Evolutionary conservation across 2,329 filamentous ascomycete genomes (phyloP), one percentile per base, ranked within the genome.

Genomic region (Aspergillus quadrilineatus): DNA sequence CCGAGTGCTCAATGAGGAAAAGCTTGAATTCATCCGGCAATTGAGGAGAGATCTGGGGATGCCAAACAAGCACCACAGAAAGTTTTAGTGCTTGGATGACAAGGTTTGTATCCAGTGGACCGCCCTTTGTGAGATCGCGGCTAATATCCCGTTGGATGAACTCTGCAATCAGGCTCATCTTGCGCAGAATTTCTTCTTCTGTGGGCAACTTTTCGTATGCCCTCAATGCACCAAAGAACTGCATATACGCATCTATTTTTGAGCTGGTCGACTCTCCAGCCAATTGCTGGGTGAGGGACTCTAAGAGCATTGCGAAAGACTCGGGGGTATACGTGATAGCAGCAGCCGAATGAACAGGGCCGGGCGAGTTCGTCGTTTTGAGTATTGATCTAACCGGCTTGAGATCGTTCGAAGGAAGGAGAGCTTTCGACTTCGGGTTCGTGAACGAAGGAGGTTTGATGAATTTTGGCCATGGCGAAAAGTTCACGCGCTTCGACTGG

Each of bases 71-170:
- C 2, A 87, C 89, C 57, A 85, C 85, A 22, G 94, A 82, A 4
- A 97, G 79, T 58, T 86, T 90, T 52, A 96, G 77, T 3, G 92
- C 89, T 63, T 95, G 89, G 51, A 87, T 88, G 47, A 87, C 82
- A 10, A 97, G 81, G 44, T 87, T 87, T 1, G 82, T 82, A 65
- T 96, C 90, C 37, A 79, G 42, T 55, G 77, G 77, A 45, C 69
- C 71, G 74, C 50, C 84, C 82, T 57, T 81, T 76, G 5, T 80
- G 70, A 36, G 82, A 80, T 84, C 86, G 9, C 85, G 80, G 6
- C 81, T 82, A 26, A 96, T 80, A 69, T 99, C 94, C 58, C 92
- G 84, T 66, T 89, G 86, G 54, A 97, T 90, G 69, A 92, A 96
- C 58, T 91, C 88, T 63, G 85, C 85, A 57, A 97, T 82, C 2